These are phyloP conservation scores for Prototheca cutis DNA, from an alignment of 163 green algal genomes.

Conservation along the genomic window DNA sequence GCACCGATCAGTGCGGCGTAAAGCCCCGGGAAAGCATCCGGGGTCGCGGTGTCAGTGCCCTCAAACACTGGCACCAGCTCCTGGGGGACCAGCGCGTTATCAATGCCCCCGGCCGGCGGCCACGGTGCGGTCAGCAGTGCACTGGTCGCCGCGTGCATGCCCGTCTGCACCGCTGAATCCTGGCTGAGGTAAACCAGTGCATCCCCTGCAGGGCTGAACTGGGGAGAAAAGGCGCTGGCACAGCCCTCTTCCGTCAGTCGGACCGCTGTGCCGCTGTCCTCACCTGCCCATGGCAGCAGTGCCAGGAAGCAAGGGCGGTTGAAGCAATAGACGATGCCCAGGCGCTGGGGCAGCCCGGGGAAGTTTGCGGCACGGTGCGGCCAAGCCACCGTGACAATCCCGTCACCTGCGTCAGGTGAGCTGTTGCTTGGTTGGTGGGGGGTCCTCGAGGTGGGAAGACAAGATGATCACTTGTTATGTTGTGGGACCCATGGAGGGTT, in stretches of 20 bases:
- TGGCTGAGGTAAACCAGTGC: conserved; percentile 60
- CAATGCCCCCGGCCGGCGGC: too few relatives aligned
- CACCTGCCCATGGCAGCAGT: conserved; percentile 23
- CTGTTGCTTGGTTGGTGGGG: too few relatives aligned
- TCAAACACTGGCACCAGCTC: too few relatives aligned
- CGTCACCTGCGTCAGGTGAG: conserved; percentile 24
- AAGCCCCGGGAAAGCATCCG: conserved; percentile 64
- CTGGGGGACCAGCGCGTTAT: too few relatives aligned
- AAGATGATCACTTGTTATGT: too few relatives aligned
- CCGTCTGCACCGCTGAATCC: conserved; percentile 42
- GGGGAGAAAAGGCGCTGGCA: conserved; percentile 49
- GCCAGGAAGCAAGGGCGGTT: conserved; percentile 69
- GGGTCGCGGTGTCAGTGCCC: too few relatives aligned
- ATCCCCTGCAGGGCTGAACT: conserved; percentile 52
- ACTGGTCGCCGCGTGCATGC: conserved; percentile 58
- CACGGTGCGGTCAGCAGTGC: too few relatives aligned
- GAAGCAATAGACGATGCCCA: conserved; percentile 85
- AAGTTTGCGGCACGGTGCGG: conserved; percentile 56
- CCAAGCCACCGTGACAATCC: conserved; percentile 63
- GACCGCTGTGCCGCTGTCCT: background rate
- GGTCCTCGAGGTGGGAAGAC: too few relatives aligned
- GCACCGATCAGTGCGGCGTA: conserved; percentile 42
- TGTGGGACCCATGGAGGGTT: too few relatives aligned
- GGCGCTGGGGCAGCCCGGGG: conserved; percentile 37
- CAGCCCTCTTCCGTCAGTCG: conserved; percentile 28